Conservation (phyloP, 352 stramenopile genomes). For the Phytophthora colocasiae region DNA sequence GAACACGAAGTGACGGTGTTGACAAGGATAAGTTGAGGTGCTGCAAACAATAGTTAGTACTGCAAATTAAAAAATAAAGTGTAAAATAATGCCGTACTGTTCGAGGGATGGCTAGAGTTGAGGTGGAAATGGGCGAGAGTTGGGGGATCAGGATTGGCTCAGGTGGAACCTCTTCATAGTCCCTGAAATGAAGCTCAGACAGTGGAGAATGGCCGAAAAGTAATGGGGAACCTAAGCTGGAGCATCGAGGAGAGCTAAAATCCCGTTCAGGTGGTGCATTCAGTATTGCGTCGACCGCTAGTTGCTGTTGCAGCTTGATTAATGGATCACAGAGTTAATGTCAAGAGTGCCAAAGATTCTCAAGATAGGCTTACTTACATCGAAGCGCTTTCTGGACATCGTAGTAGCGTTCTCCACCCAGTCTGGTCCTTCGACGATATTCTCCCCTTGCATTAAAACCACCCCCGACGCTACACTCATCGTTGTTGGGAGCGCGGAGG, state of each 20-base stretch:
- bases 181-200: slow-evolving; percentile 30
- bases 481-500: slow-evolving; percentile 20
- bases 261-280: slow-evolving; percentile 38
- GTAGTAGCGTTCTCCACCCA: slow-evolving; percentile 46
- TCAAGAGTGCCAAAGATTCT: no score
- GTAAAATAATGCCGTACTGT: slow-evolving; percentile 32
- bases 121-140: slow-evolving; percentile 42
- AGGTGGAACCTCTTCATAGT: slow-evolving; percentile 50
- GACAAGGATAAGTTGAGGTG: slow-evolving; percentile 50
- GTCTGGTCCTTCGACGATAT: slow-evolving; percentile 47
- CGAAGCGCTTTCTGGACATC: slow-evolving; percentile 79
- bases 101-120: slow-evolving; percentile 47
- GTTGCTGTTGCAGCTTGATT: slow-evolving; percentile 61
- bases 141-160: slow-evolving; percentile 47
- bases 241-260: slow-evolving; percentile 13
- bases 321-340: not conserved
- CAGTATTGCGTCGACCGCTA: slow-evolving; percentile 55
- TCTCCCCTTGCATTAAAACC: slow-evolving; percentile 50
- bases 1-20: slow-evolving; percentile 49
- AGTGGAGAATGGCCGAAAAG: slow-evolving; percentile 17
- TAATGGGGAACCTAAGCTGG: slow-evolving; percentile 22
- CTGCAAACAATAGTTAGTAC: slow-evolving; percentile 17
- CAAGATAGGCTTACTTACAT: slow-evolving; percentile 41
- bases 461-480: slow-evolving; percentile 55
- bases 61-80: not conserved